These are phyloP conservation scores for Nidula niveotomentosa DNA, from an alignment of 1,284 basidiomycete species.

Conservation along the genomic window DNA sequence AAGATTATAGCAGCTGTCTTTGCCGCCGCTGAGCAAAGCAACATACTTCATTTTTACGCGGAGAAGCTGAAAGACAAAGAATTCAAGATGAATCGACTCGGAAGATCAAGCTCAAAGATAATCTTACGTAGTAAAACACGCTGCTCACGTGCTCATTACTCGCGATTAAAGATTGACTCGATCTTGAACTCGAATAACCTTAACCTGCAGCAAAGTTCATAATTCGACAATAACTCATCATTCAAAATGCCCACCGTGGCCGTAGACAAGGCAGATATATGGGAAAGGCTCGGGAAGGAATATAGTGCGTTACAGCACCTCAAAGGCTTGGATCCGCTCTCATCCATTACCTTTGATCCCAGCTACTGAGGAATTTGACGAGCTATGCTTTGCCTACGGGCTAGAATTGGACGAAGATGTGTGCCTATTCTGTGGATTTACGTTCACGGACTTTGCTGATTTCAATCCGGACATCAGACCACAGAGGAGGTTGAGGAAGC, in stretches of 20 bases:
- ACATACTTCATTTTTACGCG: constrained; percentile 83
- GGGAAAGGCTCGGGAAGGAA: constrained; percentile 79
- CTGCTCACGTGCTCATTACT: too few species aligned
- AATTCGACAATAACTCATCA: too few species aligned
- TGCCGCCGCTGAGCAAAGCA: constrained; percentile 94
- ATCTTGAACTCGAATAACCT: too few species aligned
- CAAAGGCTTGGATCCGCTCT: too few species aligned
- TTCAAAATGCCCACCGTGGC: constrained; percentile 87
- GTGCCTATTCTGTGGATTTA: constrained; percentile 25
- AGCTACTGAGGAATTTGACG: constrained; percentile 95
- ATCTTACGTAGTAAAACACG: too few species aligned
- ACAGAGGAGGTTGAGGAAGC: constrained; percentile 85
- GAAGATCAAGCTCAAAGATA: too few species aligned
- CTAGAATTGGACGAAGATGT: constrained; percentile 98
- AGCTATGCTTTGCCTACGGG: constrained; percentile 96
- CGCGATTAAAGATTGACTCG: too few species aligned
- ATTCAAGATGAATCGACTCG: not conserved
- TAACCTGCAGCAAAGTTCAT: too few species aligned
- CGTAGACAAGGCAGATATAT: constrained; percentile 95
- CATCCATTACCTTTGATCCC: not conserved
- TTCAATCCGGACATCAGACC: constrained; percentile 51
- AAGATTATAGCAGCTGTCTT: constrained; percentile 97
- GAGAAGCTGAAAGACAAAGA: constrained; percentile 4
- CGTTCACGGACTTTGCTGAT: constrained; percentile 4
- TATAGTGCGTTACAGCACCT: constrained; percentile 62